phyloP scores from a whole-genome alignment of 1,139 yeast genomes.

The Suhomyces yuchorum region DNA sequence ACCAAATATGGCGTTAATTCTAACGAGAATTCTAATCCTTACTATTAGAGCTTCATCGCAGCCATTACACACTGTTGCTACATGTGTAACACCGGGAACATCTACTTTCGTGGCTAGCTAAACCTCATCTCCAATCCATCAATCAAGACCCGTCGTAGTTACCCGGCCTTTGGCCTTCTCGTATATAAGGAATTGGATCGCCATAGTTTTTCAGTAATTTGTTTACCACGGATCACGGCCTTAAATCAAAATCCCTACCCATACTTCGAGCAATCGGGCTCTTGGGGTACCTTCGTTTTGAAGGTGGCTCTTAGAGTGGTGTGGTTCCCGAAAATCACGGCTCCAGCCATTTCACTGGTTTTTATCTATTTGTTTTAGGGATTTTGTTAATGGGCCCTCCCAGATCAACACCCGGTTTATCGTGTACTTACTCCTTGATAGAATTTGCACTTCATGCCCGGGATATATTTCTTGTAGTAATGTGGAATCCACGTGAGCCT shows the following conservation, averaged over 20 bases:
- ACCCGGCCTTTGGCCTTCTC: slow-evolving; percentile 17
- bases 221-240: slow-evolving; percentile 48
- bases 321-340: slow-evolving; percentile 13
- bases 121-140: neutral
- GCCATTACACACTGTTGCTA: too few relatives aligned
- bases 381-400: slow-evolving; percentile 44
- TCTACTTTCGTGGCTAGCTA: too few relatives aligned
- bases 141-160: too few relatives aligned
- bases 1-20: too few relatives aligned
- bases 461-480: slow-evolving; percentile 31
- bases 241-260: slow-evolving; percentile 33
- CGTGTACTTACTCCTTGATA: slow-evolving; percentile 47
- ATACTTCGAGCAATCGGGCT: slow-evolving; percentile 13
- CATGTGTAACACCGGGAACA: too few relatives aligned
- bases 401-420: slow-evolving; percentile 51
- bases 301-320: slow-evolving; percentile 16
- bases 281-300: slow-evolving; percentile 24
- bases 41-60: too few relatives aligned
- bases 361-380: slow-evolving; percentile 21
- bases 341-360: slow-evolving; percentile 5
- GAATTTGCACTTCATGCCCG: slow-evolving; percentile 57
- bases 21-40: too few relatives aligned
- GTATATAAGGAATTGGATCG: neutral
- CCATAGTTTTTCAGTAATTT: slow-evolving; percentile 31
- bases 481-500: too few relatives aligned